Evolutionary conservation across 2,329 filamentous ascomycete species (phyloP).

Genomic region (Onygena corvina): DNA sequence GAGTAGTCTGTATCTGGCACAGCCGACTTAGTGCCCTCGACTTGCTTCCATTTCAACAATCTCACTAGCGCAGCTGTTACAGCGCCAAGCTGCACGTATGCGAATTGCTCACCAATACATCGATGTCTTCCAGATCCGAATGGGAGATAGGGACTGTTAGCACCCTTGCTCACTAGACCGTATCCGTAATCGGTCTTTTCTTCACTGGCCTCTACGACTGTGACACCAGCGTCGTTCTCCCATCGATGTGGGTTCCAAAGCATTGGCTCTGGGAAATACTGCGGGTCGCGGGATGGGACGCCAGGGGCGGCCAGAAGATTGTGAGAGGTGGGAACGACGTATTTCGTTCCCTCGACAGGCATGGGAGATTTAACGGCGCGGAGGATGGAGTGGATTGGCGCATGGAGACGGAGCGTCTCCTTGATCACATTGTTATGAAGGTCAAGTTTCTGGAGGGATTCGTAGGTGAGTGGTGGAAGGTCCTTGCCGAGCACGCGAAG

Average conservation of each 20-base stretch:
- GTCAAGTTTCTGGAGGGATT: conserved; percentile 64
- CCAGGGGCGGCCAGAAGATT: conserved; percentile 75
- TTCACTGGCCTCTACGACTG: conserved; percentile 40
- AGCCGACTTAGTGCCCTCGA: conserved; percentile 41
- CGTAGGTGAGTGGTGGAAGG: conserved; percentile 62
- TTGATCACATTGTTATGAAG: conserved; percentile 78
- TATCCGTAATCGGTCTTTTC: conserved; percentile 90
- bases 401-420: conserved; percentile 81
- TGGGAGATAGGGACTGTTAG: conserved; percentile 77
- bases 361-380: conserved; percentile 83
- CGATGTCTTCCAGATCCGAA: conserved; percentile 88
- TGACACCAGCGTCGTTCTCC: conserved; percentile 50
- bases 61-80: conserved; percentile 68
- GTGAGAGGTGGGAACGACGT: conserved; percentile 68
- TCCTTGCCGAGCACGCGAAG: conserved; percentile 58
- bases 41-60: conserved; percentile 65
- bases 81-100: conserved; percentile 80
- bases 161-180: conserved; percentile 82
- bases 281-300: conserved; percentile 58
- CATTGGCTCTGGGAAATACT: conserved; percentile 70
- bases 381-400: conserved; percentile 90
- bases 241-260: conserved; percentile 87
- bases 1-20: conserved; percentile 46
- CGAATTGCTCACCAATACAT: conserved; percentile 95
- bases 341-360: conserved; percentile 69